Percentiles rank a stretch among this genome's conserved stretches.
Conservation (phyloP, 2,329 filamentous ascomycete genomes). For the Colletotrichum sublineola region DNA sequence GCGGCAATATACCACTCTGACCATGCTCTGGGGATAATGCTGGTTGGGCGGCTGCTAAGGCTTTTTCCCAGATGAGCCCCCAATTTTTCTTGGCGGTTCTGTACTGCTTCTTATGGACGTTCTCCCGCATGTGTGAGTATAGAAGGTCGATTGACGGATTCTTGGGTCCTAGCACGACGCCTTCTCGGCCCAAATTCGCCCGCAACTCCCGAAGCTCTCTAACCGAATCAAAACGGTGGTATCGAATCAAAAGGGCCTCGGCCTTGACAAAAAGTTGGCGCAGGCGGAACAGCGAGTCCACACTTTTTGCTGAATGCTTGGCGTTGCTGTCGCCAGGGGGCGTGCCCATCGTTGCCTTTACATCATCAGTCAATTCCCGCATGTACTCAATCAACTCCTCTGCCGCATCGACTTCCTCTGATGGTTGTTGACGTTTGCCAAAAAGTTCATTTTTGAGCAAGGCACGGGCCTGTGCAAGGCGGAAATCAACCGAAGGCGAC, state of each 20-base stretch:
- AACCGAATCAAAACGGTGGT: slow-evolving; percentile 65
- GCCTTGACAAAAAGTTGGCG: slow-evolving; percentile 43
- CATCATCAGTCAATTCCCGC: slow-evolving; percentile 43
- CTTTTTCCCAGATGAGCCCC: slow-evolving; percentile 70
- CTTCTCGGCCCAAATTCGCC: slow-evolving; percentile 46
- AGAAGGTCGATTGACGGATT: slow-evolving; percentile 68
- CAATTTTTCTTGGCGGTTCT: slow-evolving; percentile 76
- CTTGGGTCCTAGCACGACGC: slow-evolving; percentile 51
- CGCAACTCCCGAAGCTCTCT: slow-evolving; percentile 70
- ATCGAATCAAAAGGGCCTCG: slow-evolving; percentile 51
- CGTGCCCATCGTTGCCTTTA: slow-evolving; percentile 17
- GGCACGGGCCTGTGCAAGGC: slow-evolving; percentile 59
- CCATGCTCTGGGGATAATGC: slow-evolving; percentile 44
- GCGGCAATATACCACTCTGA: slow-evolving; percentile 54
- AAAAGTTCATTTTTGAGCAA: slow-evolving; percentile 47
- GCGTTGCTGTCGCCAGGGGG: neutral
- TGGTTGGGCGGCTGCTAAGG: slow-evolving; percentile 58
- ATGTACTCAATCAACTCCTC: slow-evolving; percentile 49
- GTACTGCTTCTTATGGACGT: slow-evolving; percentile 69
- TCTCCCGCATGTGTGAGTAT: slow-evolving; percentile 76
- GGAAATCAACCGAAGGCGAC: slow-evolving; percentile 57
- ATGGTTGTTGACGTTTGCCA: neutral
- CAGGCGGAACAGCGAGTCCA: slow-evolving; percentile 28
- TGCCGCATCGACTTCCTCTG: slow-evolving; percentile 44
- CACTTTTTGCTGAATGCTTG: neutral